Conservation (phyloP, 2,329 filamentous ascomycete genomes). For the Leptosphaerulina australis region DNA sequence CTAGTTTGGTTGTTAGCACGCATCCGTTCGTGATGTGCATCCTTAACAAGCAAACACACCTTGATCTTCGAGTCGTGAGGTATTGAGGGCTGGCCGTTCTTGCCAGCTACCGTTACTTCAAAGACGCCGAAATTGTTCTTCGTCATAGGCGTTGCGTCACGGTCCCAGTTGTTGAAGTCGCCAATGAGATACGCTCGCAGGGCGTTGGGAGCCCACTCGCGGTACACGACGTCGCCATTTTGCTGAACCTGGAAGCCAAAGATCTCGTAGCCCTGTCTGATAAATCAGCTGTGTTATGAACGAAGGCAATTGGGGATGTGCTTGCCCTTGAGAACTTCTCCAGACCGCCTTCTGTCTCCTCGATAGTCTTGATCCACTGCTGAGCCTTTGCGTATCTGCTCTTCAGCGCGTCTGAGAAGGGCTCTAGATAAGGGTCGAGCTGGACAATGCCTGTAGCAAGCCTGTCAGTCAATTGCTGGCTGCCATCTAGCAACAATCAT, state of each 20-base stretch:
- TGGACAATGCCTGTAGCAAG: slow-evolving; percentile 74
- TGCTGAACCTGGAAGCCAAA: slow-evolving; percentile 83
- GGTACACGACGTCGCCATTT: slow-evolving; percentile 85
- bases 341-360: slow-evolving; percentile 83
- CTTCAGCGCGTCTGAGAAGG: slow-evolving; percentile 79
- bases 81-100: slow-evolving; percentile 77
- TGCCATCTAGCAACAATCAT: slow-evolving; percentile 17
- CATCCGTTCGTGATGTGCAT: not conserved
- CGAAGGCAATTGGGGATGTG: not conserved
- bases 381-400: slow-evolving; percentile 79
- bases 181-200: slow-evolving; percentile 83
- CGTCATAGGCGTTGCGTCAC: slow-evolving; percentile 82
- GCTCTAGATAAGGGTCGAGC: slow-evolving; percentile 87
- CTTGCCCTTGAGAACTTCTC: slow-evolving; percentile 86
- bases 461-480: slow-evolving; percentile 28
- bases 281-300: slow-evolving; percentile 23
- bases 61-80: slow-evolving; percentile 96
- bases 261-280: slow-evolving; percentile 76
- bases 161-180: slow-evolving; percentile 95
- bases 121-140: slow-evolving; percentile 86
- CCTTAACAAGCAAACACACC: slow-evolving; percentile 57
- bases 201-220: slow-evolving; percentile 96
- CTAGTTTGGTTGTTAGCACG: slow-evolving; percentile 52
- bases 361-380: slow-evolving; percentile 83
- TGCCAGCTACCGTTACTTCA: slow-evolving; percentile 76